Evolutionary conservation across 1,284 basidiomycete genomes (phyloP).

Genomic region (Cutaneotrichosporon curvatum): DNA sequence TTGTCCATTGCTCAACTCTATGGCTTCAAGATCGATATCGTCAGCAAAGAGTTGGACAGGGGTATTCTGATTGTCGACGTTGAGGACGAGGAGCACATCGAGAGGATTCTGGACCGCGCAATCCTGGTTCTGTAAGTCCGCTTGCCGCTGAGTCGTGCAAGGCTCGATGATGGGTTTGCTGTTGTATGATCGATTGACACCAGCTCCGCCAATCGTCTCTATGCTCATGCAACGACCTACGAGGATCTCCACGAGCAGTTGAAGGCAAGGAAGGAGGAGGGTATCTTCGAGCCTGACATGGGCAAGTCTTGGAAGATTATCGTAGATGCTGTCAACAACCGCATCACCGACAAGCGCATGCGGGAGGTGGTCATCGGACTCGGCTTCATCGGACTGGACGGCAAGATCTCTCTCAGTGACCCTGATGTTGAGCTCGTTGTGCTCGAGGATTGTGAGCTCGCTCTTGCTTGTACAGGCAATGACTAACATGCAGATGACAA

Average conservation of each 20-base stretch:
- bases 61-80: conserved; percentile 67
- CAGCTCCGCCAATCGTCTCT: conserved; percentile 71
- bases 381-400: conserved; percentile 63
- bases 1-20: conserved; percentile 39
- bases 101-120: conserved; percentile 66
- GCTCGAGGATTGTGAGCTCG: conserved; percentile 86
- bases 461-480: neutral
- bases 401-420: conserved; percentile 73
- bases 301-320: conserved; percentile 72
- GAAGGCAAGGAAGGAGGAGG: conserved; percentile 44
- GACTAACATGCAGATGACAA: conserved; percentile 25
- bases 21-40: conserved; percentile 35
- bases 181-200: neutral
- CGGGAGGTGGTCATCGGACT: conserved; percentile 68
- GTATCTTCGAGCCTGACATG: conserved; percentile 58
- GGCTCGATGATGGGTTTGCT: no score
- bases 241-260: conserved; percentile 62
- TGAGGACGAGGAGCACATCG: conserved; percentile 64
- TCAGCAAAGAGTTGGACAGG: conserved; percentile 29
- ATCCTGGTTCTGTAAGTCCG: conserved; percentile 68
- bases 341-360: conserved; percentile 7
- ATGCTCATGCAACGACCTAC: conserved; percentile 60
- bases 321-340: conserved; percentile 62
- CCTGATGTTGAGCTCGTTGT: conserved; percentile 72
- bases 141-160: neutral